Evolutionary conservation across 1,284 basidiomycete genomes (phyloP).

Genomic region (Phellinidium pouzarii): DNA sequence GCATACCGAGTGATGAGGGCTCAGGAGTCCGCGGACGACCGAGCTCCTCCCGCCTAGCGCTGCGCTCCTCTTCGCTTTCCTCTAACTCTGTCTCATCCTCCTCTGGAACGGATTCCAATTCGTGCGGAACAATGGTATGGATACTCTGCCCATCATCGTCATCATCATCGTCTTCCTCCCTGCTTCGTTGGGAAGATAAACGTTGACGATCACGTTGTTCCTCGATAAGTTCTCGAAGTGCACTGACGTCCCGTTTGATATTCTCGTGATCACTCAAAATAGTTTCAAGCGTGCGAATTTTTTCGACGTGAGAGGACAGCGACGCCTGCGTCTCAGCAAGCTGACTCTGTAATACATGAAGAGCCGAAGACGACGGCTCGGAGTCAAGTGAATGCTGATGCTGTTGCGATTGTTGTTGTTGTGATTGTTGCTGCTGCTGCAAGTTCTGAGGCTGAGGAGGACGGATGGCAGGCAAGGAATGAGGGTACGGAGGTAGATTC

Average conservation of each 20-base stretch:
- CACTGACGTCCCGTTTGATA: constrained; percentile 75
- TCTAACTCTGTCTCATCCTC: constrained; percentile 61
- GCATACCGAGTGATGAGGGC: constrained; percentile 62
- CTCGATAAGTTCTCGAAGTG: constrained; percentile 67
- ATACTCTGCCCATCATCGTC: constrained; percentile 60
- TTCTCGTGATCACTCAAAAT: constrained; percentile 84
- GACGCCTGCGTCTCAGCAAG: constrained; percentile 82
- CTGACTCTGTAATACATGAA: constrained; percentile 73
- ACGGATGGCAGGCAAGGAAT: constrained; percentile 58
- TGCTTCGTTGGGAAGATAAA: constrained; percentile 24
- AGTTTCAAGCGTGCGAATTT: constrained; percentile 77
- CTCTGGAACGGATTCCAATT: constrained; percentile 68
- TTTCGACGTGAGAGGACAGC: constrained; percentile 76
- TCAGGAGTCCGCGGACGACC: constrained; percentile 71
- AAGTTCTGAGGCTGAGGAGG: constrained; percentile 31
- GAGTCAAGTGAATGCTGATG: constrained; percentile 21
- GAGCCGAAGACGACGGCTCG: constrained; percentile 29
- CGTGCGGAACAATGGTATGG: constrained; percentile 55
- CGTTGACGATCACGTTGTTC: constrained; percentile 32
- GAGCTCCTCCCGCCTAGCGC: constrained; percentile 48
- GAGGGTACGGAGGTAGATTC: constrained; percentile 53
- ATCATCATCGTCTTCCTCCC: constrained; percentile 31
- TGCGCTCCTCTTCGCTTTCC: constrained; percentile 38
- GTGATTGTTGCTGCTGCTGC: constrained; percentile 23
- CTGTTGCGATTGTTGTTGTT: constrained; percentile 26